Evolutionary conservation across 805 yeast species (phyloP).

Genomic region (Candida piceae): DNA sequence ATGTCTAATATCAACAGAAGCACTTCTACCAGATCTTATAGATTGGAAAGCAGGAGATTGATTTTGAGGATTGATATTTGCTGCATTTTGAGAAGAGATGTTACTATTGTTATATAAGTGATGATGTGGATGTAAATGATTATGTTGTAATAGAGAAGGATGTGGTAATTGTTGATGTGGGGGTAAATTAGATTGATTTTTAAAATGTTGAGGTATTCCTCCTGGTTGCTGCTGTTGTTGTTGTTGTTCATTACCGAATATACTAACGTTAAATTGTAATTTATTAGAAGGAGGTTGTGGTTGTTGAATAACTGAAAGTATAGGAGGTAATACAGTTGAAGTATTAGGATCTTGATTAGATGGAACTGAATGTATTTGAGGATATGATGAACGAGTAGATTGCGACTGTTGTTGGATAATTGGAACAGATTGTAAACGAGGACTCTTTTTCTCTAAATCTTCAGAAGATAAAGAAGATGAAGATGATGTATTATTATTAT

Average conservation of each 20-base stretch:
- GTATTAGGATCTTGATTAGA: no score
- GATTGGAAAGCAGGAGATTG: slow-evolving; percentile 14
- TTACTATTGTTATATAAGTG: neutral
- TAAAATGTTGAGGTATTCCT: no score
- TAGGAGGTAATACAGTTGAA: slow-evolving; percentile 8
- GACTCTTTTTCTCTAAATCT: no score
- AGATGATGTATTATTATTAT: neutral
- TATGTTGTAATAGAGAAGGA: neutral
- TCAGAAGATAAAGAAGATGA: no score
- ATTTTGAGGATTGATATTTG: no score
- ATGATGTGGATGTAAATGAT: neutral
- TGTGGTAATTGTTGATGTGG: neutral
- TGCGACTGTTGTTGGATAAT: no score
- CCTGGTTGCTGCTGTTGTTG: neutral
- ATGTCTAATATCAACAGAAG: slow-evolving; percentile 20
- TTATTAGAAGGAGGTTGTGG: slow-evolving; percentile 9
- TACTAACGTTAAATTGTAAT: slow-evolving; percentile 17
- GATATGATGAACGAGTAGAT: no score
- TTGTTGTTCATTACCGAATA: slow-evolving; percentile 7
- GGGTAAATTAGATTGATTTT: no score
- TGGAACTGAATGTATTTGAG: no score
- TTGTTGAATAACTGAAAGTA: slow-evolving; percentile 16
- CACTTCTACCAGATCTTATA: slow-evolving; percentile 17
- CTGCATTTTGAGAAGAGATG: no score
- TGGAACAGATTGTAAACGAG: no score